Evolutionary conservation across 352 stramenopile genomes (phyloP), one percentile per base, ranked within the genome.

Genomic region (Globisporangium orthogonon): DNA sequence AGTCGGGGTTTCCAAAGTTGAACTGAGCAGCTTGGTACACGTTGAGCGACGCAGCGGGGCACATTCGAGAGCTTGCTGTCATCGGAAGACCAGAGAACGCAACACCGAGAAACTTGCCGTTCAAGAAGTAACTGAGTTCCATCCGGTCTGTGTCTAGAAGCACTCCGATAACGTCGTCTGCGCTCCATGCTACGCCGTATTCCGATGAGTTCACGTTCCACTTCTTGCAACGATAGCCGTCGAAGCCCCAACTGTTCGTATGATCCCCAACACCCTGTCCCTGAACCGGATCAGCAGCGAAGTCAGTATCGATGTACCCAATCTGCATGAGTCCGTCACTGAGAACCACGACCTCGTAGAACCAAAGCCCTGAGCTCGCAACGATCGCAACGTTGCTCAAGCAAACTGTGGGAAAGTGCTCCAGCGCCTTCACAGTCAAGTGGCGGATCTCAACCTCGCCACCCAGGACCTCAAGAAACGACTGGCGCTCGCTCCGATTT

Each of bases 251-350:
- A 52, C 90, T 97, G 51, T 78, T 83, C 1, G 54, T 54, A 61
- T 97, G 84, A 47, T 98, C 90, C 4, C 93, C 95, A 0, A 98
- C 92, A 7, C 93, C 87, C 67, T 96, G 87, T 4, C 89, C 90
- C 67, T 91, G 74, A 7, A 90, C 55, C 4, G 87, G 65, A 57
- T 96, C 88, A n/a, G 83, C 70, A 7, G 70, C 54, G 65, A 98
- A 98, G 0, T 82, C 67, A 17, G 50, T 58, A n/a, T 94, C 86
- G 23, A 96, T 76, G 78, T 95, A 98, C 2, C 95, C 95, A 62
- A 98, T 96, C 62, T 98, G 93, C 66, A 96, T 95, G 0, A 98
- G 70, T 9, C 94, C 93, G 54, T 93, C 91, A 0, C 76, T 97
- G 29, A 96, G 67, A 1, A 98, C 62, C 2, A 71, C 65, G 3